Evolutionary conservation across 1,284 basidiomycete genomes (phyloP).

Genomic region (Rhodotorula sp.): DNA sequence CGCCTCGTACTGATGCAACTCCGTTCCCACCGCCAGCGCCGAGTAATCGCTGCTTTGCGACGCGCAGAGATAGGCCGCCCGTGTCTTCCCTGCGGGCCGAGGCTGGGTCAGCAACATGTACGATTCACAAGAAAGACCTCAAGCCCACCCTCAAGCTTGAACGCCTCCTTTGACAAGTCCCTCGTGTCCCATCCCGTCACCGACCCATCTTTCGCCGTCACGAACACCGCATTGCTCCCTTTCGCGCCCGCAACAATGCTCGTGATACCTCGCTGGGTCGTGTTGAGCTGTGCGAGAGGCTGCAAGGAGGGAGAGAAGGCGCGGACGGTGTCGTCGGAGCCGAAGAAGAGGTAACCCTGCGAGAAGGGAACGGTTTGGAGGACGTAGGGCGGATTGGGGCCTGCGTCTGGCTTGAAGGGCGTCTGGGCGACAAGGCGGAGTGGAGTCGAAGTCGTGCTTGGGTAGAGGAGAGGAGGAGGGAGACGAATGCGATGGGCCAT

Average conservation of each 20-base stretch:
- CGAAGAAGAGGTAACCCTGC: conserved; percentile 35
- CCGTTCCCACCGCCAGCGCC: conserved; percentile 51
- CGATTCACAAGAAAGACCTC: neutral
- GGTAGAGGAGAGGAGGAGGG: conserved; percentile 35
- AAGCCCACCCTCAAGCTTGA: conserved; percentile 28
- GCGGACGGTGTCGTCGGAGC: conserved; percentile 41
- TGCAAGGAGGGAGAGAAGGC: conserved; percentile 32
- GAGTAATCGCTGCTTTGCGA: conserved; percentile 38
- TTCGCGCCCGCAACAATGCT: conserved; percentile 23
- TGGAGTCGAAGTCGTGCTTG: conserved; percentile 11
- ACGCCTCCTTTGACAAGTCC: conserved; percentile 35
- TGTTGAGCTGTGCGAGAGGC: conserved; percentile 26
- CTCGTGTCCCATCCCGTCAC: conserved; percentile 32
- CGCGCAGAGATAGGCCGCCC: conserved; percentile 37
- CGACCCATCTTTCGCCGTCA: conserved; percentile 38
- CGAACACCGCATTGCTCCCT: conserved; percentile 34
- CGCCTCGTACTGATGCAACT: conserved; percentile 52
- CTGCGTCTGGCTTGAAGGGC: conserved; percentile 19
- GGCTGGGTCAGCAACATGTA: neutral
- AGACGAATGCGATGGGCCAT: conserved; percentile 21
- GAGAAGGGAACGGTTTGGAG: conserved; percentile 30
- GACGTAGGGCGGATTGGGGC: conserved; percentile 35
- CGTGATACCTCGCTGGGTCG: conserved; percentile 29
- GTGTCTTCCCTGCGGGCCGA: conserved; percentile 20
- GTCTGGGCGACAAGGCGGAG: conserved; percentile 30